Evolutionary conservation across 2,329 filamentous ascomycete genomes (phyloP).

Genomic region (Metarhizium humberi): DNA sequence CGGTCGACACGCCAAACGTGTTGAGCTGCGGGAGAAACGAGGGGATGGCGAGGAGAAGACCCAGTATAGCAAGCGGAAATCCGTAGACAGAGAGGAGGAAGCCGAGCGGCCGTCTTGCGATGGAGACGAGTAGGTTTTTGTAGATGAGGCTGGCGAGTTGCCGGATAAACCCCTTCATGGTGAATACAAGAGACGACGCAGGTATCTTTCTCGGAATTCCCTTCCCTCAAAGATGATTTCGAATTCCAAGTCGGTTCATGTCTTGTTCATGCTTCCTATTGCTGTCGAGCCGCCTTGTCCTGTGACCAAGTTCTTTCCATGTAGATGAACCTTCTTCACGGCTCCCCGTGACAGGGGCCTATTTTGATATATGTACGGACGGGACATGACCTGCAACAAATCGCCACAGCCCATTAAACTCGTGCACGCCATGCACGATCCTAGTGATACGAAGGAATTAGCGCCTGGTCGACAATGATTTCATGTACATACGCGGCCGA

Average conservation of each 20-base stretch:
- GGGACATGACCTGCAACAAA: not conserved
- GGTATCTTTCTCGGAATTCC: not conserved
- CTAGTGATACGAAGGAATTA: not conserved
- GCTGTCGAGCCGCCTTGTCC: too few species aligned
- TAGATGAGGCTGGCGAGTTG: not conserved
- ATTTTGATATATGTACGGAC: not conserved
- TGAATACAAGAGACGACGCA: not conserved
- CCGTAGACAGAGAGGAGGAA: conserved; percentile 16
- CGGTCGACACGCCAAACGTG: conserved; percentile 10
- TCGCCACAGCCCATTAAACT: not conserved
- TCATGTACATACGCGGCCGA: not conserved
- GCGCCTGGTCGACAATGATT: not conserved
- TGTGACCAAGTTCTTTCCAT: too few species aligned
- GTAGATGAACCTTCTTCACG: too few species aligned
- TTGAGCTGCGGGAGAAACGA: conserved; percentile 11
- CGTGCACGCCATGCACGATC: not conserved
- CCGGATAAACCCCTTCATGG: not conserved
- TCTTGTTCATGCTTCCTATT: too few species aligned
- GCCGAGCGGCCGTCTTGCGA: conserved; percentile 5
- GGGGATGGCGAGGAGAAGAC: conserved; percentile 17
- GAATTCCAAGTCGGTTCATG: not conserved
- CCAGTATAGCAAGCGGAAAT: conserved; percentile 19
- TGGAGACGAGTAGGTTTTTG: not conserved
- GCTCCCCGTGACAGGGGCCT: not conserved
- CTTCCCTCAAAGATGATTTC: not conserved